These are phyloP conservation scores for Capsella bursapastoris DNA, from an alignment of 345 rosid genomes.

Conservation along the genomic window DNA sequence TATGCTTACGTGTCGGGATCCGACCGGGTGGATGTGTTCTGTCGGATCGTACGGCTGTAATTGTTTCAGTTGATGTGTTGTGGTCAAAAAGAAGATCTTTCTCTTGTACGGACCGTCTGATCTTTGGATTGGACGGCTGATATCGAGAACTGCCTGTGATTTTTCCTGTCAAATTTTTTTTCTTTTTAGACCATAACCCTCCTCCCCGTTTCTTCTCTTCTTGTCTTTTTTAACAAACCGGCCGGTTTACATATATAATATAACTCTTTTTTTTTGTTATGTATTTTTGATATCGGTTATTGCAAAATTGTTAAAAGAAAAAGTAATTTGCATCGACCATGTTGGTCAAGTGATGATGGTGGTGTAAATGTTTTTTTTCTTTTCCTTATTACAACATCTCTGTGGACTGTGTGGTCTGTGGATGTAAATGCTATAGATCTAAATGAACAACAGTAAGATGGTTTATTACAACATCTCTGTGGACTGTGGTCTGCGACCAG, in stretches of 20 bases:
- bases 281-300: not conserved
- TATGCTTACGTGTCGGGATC: constrained; percentile 43
- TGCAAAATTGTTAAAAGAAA: too few relatives aligned
- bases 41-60: constrained; percentile 43
- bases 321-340: too few relatives aligned
- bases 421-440: too few relatives aligned
- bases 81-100: constrained; percentile 53
- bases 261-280: not conserved
- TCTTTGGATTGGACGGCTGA: constrained; percentile 51
- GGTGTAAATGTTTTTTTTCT: too few relatives aligned
- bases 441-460: too few relatives aligned
- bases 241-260: constrained; percentile 4
- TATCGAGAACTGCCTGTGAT: constrained; percentile 21
- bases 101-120: constrained; percentile 48
- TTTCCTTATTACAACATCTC: too few relatives aligned
- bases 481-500: not conserved
- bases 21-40: not conserved
- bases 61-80: constrained; percentile 20
- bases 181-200: constrained; percentile 40
- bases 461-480: too few relatives aligned
- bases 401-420: too few relatives aligned
- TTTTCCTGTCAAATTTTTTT: constrained; percentile 24
- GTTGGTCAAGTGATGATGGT: too few relatives aligned
- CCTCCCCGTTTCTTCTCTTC: constrained; percentile 39
- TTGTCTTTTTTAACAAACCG: constrained; percentile 25